Evolutionary conservation across 768 basidiomycete species (phyloP), one percentile per base, ranked within the genome.

Genomic region (Amanita fuliginea): DNA sequence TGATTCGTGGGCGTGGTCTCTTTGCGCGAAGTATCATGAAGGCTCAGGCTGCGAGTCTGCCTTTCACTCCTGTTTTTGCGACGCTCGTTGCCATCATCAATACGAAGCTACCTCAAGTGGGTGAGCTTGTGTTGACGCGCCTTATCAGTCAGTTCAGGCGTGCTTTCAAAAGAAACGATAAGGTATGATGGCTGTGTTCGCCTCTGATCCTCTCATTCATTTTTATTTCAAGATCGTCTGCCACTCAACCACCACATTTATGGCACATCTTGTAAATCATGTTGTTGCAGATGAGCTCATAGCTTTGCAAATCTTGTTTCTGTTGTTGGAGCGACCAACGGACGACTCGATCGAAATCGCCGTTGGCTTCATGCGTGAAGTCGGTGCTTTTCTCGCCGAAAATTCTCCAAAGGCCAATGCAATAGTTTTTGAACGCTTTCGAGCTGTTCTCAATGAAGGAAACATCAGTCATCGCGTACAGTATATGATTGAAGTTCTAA

Each of bases 261-360:
- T 86, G 42, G 89, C 80, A 18, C 93, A 96, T 61, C 80, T 96
- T 49, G 87, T 92, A 62, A 95, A 96, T 62, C 93, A 99, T 68
- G 74, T 78, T 16, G 86, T 99, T 41, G 92, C 93, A 1, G 86
- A 94, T 58, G 94, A 97, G 64, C 79, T 98, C 51, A 81, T 98
- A 52, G 90, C 92, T 2, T 82, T 99, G 18, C 85, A 98, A 68
- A 93, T 97, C 55, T 84, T 99, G 41, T 80, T 97, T 42, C 78
- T 98, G n/a, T 79, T 97, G 14, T 83, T 98, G 30, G 93, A 97
- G 60, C 81, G 87, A 2, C 94, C 96, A 0, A 97, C 96, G 0
- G 93, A 97, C 58, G 96, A 98, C 67, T 90, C 90, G 1, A 95
- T 99, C 57, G 96, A 99, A 69, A 96, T 99, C 56, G 94, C 95